Evolutionary conservation across 495 filamentous ascomycete species (phyloP), one percentile per base, ranked within the genome.

Genomic region (Talaromyces adpressus): DNA sequence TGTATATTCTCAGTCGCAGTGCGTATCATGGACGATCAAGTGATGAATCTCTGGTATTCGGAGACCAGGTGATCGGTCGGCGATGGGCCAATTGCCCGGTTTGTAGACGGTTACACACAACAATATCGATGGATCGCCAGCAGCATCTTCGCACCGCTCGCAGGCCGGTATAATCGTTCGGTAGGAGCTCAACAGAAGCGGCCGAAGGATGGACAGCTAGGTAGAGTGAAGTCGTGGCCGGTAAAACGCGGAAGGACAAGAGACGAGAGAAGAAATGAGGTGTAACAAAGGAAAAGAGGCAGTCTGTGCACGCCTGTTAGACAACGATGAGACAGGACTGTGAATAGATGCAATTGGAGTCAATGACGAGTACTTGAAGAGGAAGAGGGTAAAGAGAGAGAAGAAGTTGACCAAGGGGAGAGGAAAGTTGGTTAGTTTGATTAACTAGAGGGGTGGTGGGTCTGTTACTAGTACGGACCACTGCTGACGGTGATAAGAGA

Each of bases 91-190:
- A 56, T 14, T 29, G 56, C 18, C 56, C 56, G 30, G n/a, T 4
- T 36, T 58, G 56, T 25, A 58, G 12, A 58, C 29, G 56, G 11
- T 58, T 58, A 58, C 56, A 22, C 56, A 20, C 56, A 36, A 54
- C 51, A 29, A 36, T 25, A 14, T 29, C 1, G 52, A 56, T 32
- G 16, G 14, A 36, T 18, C 30, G 56, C 56, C 56, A 58, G 16
- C 56, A 36, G 56, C 56, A 58, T 58, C 56, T 58, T 58, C 30
- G 56, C 30, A 32, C 56, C 30, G 27, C 56, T 36, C 56, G 20
- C 51, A 25, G 51, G 51, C 49, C 36, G 36, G 36, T 41, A 41
- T 41, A 14, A 41, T 16, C 14, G 36, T 41, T 41, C 36, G 4
- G 14, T 36, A 27, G 29, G 32, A 41, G 45, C 18, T 12, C n/a